phyloP scores from a whole-genome alignment of 2,329 filamentous ascomycete species.

The Penicillium expansum region DNA sequence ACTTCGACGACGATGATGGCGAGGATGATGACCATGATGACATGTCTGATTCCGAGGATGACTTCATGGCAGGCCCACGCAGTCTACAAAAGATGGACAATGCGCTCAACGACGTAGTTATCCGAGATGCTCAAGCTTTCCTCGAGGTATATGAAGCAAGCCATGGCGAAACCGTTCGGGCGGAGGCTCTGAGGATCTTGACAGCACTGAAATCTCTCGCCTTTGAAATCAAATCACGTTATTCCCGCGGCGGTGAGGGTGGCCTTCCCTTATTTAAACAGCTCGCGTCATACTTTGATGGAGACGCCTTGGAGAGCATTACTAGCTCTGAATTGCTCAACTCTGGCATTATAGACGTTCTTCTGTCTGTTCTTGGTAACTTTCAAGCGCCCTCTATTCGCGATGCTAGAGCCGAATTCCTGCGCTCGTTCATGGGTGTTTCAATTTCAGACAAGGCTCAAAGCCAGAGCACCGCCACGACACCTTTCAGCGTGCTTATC shows the following conservation, averaged over 20 bases:
- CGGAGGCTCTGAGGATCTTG: conserved; percentile 75
- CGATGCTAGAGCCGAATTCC: conserved; percentile 74
- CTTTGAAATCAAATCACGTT: conserved; percentile 68
- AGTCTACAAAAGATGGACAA: conserved; percentile 41
- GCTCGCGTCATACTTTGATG: conserved; percentile 81
- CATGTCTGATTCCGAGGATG: conserved; percentile 66
- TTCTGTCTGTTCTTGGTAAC: conserved; percentile 79
- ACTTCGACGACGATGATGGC: conserved; percentile 52
- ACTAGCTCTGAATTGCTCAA: conserved; percentile 92
- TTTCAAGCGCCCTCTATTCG: conserved; percentile 48
- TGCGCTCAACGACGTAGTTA: conserved; percentile 69
- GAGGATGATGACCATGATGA: conserved; percentile 52
- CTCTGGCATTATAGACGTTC: conserved; percentile 80
- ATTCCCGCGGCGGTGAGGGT: conserved; percentile 49
- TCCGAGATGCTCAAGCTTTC: conserved; percentile 75
- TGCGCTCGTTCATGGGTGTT: conserved; percentile 87
- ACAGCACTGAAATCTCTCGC: conserved; percentile 69
- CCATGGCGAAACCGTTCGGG: conserved; percentile 69
- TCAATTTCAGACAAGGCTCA: conserved; percentile 60
- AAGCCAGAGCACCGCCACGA: conserved; percentile 65
- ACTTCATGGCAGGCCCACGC: conserved; percentile 49
- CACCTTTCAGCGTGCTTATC: conserved; percentile 84
- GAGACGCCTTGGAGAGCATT: conserved; percentile 84
- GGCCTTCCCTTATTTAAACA: conserved; percentile 69
- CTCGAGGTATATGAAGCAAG: conserved; percentile 78